Evolutionary conservation across 148 eudicot genomes (phyloP).

Genomic region (Rhododendron griersonianum): DNA sequence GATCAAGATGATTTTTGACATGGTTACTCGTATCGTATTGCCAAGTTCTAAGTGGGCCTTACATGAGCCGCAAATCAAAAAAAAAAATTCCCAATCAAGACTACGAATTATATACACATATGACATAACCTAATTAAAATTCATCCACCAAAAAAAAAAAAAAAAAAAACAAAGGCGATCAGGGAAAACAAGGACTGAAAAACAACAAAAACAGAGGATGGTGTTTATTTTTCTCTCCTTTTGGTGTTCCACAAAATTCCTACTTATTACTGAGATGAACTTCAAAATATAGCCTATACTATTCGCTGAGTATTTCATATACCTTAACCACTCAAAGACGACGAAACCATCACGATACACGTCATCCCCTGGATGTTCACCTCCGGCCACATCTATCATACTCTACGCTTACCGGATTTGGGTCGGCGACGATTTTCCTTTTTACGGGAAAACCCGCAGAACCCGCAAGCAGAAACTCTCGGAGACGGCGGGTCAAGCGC

Average conservation of each 20-base stretch:
- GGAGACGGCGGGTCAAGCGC: conserved; percentile 55
- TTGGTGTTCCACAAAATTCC: too few relatives aligned
- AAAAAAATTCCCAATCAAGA: too few relatives aligned
- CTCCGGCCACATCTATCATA: not conserved
- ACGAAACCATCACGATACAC: too few relatives aligned
- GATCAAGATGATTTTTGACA: not conserved
- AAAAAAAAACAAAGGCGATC: not conserved
- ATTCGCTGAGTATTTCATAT: too few relatives aligned
- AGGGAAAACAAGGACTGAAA: not conserved
- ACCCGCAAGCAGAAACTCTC: conserved; percentile 40
- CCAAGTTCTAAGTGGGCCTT: not conserved
- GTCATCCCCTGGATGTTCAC: too few relatives aligned
- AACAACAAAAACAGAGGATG: not conserved
- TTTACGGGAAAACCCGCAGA: conserved; percentile 20
- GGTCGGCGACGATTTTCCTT: conserved; percentile 22
- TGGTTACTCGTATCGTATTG: not conserved
- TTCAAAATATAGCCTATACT: too few relatives aligned
- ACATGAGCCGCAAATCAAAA: too few relatives aligned
- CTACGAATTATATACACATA: too few relatives aligned
- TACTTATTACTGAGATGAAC: too few relatives aligned
- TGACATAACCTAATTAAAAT: too few relatives aligned
- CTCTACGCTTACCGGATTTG: conserved; percentile 31
- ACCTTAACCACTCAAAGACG: too few relatives aligned
- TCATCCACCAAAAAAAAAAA: too few relatives aligned
- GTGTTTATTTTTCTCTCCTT: not conserved